These are phyloP conservation scores for Daedalea quercina DNA, from an alignment of 768 basidiomycete genomes.

Conservation along the genomic window DNA sequence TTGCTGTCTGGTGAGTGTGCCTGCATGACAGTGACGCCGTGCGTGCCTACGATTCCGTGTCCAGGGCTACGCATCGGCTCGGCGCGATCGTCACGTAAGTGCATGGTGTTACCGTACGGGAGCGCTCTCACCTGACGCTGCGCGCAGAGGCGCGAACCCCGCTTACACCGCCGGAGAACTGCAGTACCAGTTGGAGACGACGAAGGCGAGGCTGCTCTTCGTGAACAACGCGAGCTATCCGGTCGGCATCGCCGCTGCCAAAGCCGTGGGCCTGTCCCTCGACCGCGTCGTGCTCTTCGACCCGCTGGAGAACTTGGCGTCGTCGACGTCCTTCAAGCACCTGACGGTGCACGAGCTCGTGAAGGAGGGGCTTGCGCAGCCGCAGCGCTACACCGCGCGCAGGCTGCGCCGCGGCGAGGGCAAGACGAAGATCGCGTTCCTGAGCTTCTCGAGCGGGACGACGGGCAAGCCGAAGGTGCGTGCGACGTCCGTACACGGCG, in stretches of 20 bases:
- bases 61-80: constrained; percentile 43
- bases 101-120: neutral
- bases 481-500: constrained; percentile 23
- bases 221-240: constrained; percentile 17
- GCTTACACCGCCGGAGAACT: constrained; percentile 25
- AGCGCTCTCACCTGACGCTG: neutral
- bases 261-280: constrained; percentile 15
- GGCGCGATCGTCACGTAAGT: constrained; percentile 54
- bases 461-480: constrained; percentile 67
- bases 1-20: constrained; percentile 18
- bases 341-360: constrained; percentile 42
- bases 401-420: constrained; percentile 51
- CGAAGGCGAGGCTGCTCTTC: constrained; percentile 20
- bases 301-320: constrained; percentile 9
- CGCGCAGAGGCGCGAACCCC: constrained; percentile 23
- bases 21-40: neutral
- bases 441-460: constrained; percentile 71
- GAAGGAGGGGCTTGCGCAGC: constrained; percentile 35
- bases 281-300: constrained; percentile 19
- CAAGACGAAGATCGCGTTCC: constrained; percentile 61
- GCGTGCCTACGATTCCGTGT: neutral
- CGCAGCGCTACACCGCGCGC: constrained; percentile 40
- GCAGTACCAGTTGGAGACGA: constrained; percentile 21
- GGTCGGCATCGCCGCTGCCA: constrained; percentile 18
- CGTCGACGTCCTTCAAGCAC: constrained; percentile 4